Conservation (phyloP, 768 basidiomycete genomes). For the Dentipellis sp. region DNA sequence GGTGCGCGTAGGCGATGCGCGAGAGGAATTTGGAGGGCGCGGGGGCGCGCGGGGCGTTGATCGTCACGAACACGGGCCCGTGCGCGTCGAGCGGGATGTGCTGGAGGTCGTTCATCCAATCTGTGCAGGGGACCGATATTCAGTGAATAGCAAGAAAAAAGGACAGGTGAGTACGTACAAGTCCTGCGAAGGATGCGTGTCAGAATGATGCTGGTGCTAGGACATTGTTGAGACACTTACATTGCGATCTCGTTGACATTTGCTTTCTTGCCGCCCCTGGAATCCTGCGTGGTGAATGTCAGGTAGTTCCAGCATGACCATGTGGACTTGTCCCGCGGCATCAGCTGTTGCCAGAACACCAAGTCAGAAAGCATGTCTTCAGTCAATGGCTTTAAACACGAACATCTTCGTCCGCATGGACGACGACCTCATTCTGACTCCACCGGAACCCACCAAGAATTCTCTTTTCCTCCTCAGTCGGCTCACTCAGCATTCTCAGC, state of each 20-base stretch:
- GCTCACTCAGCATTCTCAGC: slow-evolving; percentile 38
- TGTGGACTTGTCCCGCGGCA: slow-evolving; percentile 50
- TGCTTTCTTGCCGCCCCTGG: slow-evolving; percentile 27
- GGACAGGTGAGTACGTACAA: neutral
- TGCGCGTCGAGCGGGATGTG: slow-evolving; percentile 44
- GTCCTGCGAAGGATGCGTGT: neutral
- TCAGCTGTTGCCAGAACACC: slow-evolving; percentile 33
- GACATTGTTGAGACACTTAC: slow-evolving; percentile 27
- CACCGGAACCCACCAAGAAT: slow-evolving; percentile 54
- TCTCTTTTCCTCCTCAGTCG: slow-evolving; percentile 41
- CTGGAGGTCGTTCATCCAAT: slow-evolving; percentile 73
- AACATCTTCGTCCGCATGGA: slow-evolving; percentile 58
- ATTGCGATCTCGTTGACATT: slow-evolving; percentile 53
- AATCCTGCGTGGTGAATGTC: slow-evolving; percentile 35
- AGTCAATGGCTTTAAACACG: slow-evolving; percentile 13
- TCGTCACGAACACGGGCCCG: slow-evolving; percentile 61
- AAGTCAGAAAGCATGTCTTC: neutral
- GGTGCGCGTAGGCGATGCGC: slow-evolving; percentile 58
- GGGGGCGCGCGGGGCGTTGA: slow-evolving; percentile 63
- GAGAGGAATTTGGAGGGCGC: slow-evolving; percentile 35
- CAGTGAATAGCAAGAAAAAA: neutral
- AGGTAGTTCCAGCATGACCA: slow-evolving; percentile 82
- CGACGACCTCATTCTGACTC: slow-evolving; percentile 56
- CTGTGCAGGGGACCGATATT: slow-evolving; percentile 20
- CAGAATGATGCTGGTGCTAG: neutral